Evolutionary conservation across 2,329 filamentous ascomycete species (phyloP).

Genomic region (Pseudogymnoascus verrucosus): DNA sequence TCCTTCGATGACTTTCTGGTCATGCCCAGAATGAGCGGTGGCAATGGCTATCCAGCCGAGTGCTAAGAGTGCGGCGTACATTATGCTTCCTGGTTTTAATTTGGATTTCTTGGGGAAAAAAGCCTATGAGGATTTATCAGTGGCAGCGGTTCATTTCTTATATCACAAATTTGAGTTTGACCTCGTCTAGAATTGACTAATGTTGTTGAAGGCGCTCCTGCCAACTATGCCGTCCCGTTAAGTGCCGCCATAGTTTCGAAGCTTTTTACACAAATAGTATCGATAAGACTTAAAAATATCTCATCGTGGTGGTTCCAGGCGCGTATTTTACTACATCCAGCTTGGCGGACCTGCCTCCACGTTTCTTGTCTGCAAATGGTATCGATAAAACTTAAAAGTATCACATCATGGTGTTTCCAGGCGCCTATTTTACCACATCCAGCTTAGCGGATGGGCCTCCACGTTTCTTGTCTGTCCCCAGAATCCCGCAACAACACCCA

Average conservation of each 20-base stretch:
- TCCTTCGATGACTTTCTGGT: slow-evolving; percentile 36
- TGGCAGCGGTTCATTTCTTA: background rate
- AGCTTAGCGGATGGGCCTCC: background rate
- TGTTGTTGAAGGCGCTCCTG: background rate
- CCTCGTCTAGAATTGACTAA: background rate
- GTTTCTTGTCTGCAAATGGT: background rate
- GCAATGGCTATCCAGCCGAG: background rate
- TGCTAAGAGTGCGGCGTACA: background rate
- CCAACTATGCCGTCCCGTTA: background rate
- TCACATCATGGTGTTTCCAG: background rate
- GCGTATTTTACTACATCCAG: background rate
- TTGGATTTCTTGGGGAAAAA: background rate
- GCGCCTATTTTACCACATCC: background rate
- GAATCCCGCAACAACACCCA: background rate
- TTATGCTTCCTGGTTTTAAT: background rate
- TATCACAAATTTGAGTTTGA: background rate
- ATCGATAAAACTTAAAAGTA: background rate
- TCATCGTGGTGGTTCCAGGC: background rate
- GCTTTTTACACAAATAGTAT: background rate
- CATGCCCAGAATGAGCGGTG: background rate
- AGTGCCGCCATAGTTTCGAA: background rate
- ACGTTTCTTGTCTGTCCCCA: background rate
- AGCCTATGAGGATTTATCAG: background rate
- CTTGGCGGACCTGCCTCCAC: background rate
- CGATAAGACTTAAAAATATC: background rate